A percentile compares a stretch with the other conserved stretches of the same genome.
phyloP scores from a whole-genome alignment of 495 filamentous ascomycete species.

The Talaromyces adpressus region DNA sequence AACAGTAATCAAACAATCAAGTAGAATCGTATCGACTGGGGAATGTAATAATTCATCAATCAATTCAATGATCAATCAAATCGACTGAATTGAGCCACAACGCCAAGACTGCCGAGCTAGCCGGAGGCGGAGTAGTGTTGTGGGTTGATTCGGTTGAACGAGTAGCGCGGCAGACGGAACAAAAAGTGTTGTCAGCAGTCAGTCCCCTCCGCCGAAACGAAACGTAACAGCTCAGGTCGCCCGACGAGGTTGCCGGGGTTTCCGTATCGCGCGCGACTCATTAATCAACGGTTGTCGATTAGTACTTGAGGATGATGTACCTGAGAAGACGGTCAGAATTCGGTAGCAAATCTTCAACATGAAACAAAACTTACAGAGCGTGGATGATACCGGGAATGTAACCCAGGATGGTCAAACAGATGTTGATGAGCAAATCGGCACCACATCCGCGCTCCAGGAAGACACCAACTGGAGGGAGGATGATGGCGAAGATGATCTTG shows the following conservation, averaged over 20 bases:
- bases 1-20: background rate
- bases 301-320: constrained; percentile 54
- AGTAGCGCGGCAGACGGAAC: background rate
- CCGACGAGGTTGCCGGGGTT: background rate
- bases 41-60: background rate
- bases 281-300: constrained; percentile 8
- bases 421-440: constrained; percentile 79
- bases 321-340: constrained; percentile 15
- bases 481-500: constrained; percentile 85
- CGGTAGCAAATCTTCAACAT: background rate
- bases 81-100: background rate
- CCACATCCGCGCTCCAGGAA: constrained; percentile 85
- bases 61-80: background rate
- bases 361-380: constrained; percentile 49
- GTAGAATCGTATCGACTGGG: background rate
- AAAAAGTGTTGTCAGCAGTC: background rate
- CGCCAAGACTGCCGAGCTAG: constrained; percentile 2
- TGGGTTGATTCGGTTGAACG: background rate
- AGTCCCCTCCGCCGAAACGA: background rate
- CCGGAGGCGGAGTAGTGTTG: background rate
- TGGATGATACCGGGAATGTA: constrained; percentile 73
- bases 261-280: background rate
- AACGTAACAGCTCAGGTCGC: background rate
- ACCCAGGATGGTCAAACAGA: constrained; percentile 76
- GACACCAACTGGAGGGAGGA: constrained; percentile 84